Percentiles rank a stretch among this genome's conserved stretches.
Conservation (phyloP, 495 filamentous ascomycete species). For the Pyrenopolyporus hunteri region DNA sequence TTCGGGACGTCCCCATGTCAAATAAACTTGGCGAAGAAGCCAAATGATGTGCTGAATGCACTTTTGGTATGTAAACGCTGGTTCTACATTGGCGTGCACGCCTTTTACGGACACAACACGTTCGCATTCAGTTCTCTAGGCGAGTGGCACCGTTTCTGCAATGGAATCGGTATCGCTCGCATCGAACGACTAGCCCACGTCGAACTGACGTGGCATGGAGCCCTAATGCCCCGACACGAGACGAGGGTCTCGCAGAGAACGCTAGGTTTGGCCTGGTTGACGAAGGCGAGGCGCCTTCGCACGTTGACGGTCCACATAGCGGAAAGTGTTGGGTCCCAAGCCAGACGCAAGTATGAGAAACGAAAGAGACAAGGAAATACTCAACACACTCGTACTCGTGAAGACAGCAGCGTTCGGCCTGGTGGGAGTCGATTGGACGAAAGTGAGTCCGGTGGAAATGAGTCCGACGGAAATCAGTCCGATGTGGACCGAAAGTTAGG, state of each 20-base stretch:
- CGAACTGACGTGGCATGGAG: conserved; percentile 43
- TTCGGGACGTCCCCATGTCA: conserved; percentile 36
- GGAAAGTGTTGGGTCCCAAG: conserved; percentile 29
- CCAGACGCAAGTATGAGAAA: conserved; percentile 41
- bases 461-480: background rate
- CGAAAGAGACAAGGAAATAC: background rate
- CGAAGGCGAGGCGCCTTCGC: conserved; percentile 39
- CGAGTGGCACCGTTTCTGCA: conserved; percentile 48
- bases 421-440: background rate
- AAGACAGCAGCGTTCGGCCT: too few species aligned
- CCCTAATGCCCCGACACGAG: conserved; percentile 25
- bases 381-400: too few species aligned
- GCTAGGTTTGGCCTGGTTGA: conserved; percentile 35
- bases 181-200: conserved; percentile 46
- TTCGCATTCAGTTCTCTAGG: conserved; percentile 54
- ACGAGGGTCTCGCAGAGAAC: conserved; percentile 37
- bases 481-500: background rate
- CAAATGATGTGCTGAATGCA: conserved; percentile 33
- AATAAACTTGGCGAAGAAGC: conserved; percentile 32
- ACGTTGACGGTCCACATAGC: conserved; percentile 47
- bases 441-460: background rate
- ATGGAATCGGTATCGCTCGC: conserved; percentile 42
- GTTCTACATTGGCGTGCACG: conserved; percentile 43
- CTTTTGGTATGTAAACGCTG: conserved; percentile 45
- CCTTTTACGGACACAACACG: conserved; percentile 52